Evolutionary conservation across 2,329 filamentous ascomycete genomes (phyloP).

Genomic region (Botrytis elliptica): DNA sequence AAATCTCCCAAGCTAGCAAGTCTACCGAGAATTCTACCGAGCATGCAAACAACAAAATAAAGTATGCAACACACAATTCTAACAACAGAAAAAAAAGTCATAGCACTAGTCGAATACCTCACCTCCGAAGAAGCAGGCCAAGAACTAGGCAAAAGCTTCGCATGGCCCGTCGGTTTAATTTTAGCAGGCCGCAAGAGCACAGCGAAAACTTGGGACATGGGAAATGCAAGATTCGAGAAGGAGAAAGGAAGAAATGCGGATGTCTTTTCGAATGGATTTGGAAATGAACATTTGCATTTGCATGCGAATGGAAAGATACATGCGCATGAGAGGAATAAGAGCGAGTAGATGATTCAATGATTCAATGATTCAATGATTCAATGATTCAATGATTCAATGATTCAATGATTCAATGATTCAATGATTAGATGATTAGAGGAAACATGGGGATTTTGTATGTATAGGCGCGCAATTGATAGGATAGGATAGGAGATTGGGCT

Average conservation of each 20-base stretch:
- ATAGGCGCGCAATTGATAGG: not conserved
- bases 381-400: not conserved
- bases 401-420: not conserved
- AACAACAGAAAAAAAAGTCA: conserved; percentile 29
- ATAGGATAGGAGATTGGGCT: not conserved
- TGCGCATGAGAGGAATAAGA: not conserved
- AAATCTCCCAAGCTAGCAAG: not conserved
- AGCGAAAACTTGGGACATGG: not conserved
- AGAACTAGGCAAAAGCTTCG: conserved; percentile 32
- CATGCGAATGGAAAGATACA: conserved; percentile 20
- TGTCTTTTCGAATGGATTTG: conserved; percentile 15
- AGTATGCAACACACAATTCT: not conserved
- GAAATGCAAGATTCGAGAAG: not conserved
- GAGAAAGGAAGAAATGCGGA: not conserved
- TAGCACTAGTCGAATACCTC: conserved; percentile 40
- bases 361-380: not conserved
- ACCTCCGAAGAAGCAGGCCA: conserved; percentile 38
- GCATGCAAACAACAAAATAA: not conserved
- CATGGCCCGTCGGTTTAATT: conserved; percentile 35
- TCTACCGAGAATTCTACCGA: too few relatives aligned
- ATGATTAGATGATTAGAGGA: not conserved
- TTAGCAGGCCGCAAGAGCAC: conserved; percentile 8
- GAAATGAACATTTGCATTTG: not conserved
- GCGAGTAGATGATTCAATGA: not conserved
- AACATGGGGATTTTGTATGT: not conserved